Conservation (phyloP, 306 rosid species). For the Vigna mungo region DNA sequence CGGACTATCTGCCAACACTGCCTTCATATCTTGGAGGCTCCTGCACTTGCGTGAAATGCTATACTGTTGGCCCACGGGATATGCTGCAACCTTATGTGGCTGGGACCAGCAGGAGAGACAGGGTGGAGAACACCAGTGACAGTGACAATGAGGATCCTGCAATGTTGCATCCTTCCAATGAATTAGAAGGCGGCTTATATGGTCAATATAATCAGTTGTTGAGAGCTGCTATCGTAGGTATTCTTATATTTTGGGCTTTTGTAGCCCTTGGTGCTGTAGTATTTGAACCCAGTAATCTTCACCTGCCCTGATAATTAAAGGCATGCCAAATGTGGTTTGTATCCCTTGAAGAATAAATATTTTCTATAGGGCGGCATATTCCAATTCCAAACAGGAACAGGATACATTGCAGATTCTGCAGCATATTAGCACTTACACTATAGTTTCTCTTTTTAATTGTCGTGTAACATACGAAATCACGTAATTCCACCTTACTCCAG, state of each 20-base stretch:
- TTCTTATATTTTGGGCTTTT: conserved; percentile 74
- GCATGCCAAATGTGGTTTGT: conserved; percentile 6
- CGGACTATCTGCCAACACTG: conserved; percentile 53
- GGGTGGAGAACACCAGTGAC: conserved; percentile 16
- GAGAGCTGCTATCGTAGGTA: conserved; percentile 69
- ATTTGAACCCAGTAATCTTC: conserved; percentile 50
- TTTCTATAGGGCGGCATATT: not conserved
- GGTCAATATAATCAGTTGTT: conserved; percentile 58
- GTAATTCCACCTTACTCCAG: not conserved
- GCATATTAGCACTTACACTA: not conserved
- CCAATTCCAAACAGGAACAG: not conserved
- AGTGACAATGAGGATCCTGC: conserved; percentile 42
- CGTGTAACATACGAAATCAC: not conserved
- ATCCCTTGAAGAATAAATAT: not conserved
- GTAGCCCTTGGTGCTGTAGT: conserved; percentile 64
- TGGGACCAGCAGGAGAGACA: conserved; percentile 42
- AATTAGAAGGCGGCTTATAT: conserved; percentile 35
- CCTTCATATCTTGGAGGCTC: conserved; percentile 77
- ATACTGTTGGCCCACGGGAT: conserved; percentile 34
- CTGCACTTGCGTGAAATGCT: conserved; percentile 72
- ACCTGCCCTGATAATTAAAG: conserved; percentile 41
- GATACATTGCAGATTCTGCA: not conserved
- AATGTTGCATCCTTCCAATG: conserved; percentile 45
- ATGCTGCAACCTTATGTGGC: conserved; percentile 43
- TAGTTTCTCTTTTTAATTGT: not conserved